Percentiles rank a stretch among this genome's conserved stretches.
phyloP scores from a whole-genome alignment of 176 grass and related monocot genomes.

The Tillandsia leiboldiana region DNA sequence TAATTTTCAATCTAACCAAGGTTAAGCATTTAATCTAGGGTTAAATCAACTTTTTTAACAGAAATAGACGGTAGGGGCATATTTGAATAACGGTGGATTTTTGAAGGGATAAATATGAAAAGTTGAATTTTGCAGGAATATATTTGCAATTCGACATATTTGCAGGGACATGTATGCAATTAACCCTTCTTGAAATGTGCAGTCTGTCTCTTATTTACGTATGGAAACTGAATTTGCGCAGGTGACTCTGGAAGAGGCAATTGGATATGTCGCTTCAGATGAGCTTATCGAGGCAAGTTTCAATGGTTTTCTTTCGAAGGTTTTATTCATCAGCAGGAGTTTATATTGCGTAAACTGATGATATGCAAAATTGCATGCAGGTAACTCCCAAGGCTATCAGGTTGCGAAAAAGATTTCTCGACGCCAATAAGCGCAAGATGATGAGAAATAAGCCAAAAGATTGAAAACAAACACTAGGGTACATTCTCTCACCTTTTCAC shows the following conservation, averaged over 20 bases:
- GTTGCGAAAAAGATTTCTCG: conserved; percentile 86
- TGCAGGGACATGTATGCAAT: too few relatives aligned
- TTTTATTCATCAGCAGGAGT: background rate
- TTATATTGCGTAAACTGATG: background rate
- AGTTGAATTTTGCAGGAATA: too few relatives aligned
- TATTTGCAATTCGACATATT: too few relatives aligned
- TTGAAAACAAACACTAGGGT: conserved; percentile 18
- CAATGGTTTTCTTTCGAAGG: background rate
- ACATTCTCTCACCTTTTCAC: background rate
- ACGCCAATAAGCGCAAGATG: conserved; percentile 93
- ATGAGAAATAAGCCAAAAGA: conserved; percentile 78
- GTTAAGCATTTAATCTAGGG: too few relatives aligned
- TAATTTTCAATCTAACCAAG: too few relatives aligned
- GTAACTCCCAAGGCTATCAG: conserved; percentile 87
- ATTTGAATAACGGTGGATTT: too few relatives aligned
- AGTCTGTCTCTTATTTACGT: background rate
- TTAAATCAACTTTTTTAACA: too few relatives aligned
- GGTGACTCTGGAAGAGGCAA: conserved; percentile 97
- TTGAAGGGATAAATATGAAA: too few relatives aligned
- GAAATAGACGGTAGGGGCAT: too few relatives aligned
- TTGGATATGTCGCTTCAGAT: conserved; percentile 99
- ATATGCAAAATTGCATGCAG: conserved; percentile 17
- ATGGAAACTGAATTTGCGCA: conserved; percentile 29
- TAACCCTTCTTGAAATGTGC: too few relatives aligned
- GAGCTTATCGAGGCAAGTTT: conserved; percentile 94